These are phyloP conservation scores for Populus ilicifolia DNA, from an alignment of 345 rosid genomes.

Conservation along the genomic window DNA sequence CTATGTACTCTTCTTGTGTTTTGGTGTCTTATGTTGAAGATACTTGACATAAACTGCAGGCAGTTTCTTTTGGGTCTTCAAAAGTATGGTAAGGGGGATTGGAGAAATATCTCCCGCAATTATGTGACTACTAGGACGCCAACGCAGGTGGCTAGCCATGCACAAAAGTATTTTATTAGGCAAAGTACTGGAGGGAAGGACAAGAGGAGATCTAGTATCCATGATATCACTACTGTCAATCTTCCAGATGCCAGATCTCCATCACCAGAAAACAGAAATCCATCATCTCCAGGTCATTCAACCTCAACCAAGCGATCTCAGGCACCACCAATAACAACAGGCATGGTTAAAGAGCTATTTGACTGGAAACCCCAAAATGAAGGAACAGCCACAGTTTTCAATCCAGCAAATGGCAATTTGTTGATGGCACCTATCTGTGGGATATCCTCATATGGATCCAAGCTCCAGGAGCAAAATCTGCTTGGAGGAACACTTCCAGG, in stretches of 20 bases:
- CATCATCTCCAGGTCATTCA: constrained; percentile 42
- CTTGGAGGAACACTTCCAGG: constrained; percentile 41
- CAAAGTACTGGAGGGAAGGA: constrained; percentile 91
- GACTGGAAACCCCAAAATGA: constrained; percentile 40
- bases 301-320: constrained; percentile 32
- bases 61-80: constrained; percentile 87
- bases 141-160: constrained; percentile 98
- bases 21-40: constrained; percentile 12
- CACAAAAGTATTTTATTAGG: constrained; percentile 94
- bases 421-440: constrained; percentile 45
- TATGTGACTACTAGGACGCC: constrained; percentile 87
- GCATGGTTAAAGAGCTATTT: constrained; percentile 20
- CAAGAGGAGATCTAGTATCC: constrained; percentile 95
- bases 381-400: constrained; percentile 35
- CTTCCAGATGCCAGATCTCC: constrained; percentile 50
- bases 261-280: constrained; percentile 32
- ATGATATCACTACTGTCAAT: constrained; percentile 85
- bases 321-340: constrained; percentile 22
- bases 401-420: constrained; percentile 31
- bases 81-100: constrained; percentile 96
- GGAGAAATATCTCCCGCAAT: constrained; percentile 93
- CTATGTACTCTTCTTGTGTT: neutral
- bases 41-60: constrained; percentile 38
- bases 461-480: constrained; percentile 61
- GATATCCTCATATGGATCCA: constrained; percentile 49